A percentile compares a stretch with the other conserved stretches of the same genome.
Evolutionary conservation across 371 early-diverging fungal species (phyloP).

Genomic region (Ordospora colligata): DNA sequence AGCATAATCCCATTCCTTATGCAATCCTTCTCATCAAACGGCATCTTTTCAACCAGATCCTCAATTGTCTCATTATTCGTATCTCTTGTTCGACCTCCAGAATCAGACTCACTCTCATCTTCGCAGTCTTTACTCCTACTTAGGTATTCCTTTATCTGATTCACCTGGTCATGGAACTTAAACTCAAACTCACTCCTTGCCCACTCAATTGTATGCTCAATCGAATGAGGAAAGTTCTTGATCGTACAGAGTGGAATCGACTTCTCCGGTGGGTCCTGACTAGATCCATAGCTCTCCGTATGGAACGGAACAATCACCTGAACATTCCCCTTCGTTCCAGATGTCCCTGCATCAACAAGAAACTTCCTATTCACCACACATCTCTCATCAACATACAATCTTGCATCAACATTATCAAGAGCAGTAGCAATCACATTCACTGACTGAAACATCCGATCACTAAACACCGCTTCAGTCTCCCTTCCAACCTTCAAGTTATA

Average conservation of each 20-base stretch:
- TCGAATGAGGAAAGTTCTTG: constrained; percentile 94
- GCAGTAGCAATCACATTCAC: constrained; percentile 91
- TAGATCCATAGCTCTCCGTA: constrained; percentile 95
- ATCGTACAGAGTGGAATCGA: constrained; percentile 97
- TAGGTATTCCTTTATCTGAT: constrained; percentile 14
- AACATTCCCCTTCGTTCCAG: constrained; percentile 98
- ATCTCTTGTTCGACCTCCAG: neutral
- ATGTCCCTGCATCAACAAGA: constrained; percentile 91
- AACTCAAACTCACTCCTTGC: constrained; percentile 91
- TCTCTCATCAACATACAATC: constrained; percentile 90
- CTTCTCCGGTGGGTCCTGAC: constrained; percentile 95
- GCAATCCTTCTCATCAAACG: constrained; percentile 68
- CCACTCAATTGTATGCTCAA: constrained; percentile 98
- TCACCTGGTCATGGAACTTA: constrained; percentile 67
- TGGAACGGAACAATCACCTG: constrained; percentile 66
- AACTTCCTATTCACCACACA: constrained; percentile 88
- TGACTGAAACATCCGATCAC: constrained; percentile 78
- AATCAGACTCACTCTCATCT: neutral
- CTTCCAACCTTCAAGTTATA: constrained; percentile 86
- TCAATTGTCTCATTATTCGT: constrained; percentile 69
- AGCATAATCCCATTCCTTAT: constrained; percentile 37
- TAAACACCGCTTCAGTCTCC: constrained; percentile 86
- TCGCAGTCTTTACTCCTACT: neutral
- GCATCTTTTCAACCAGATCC: constrained; percentile 85
- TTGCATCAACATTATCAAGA: constrained; percentile 94